Conservation (phyloP, 176 grass and related monocot species). For the Lolium perenne region DNA sequence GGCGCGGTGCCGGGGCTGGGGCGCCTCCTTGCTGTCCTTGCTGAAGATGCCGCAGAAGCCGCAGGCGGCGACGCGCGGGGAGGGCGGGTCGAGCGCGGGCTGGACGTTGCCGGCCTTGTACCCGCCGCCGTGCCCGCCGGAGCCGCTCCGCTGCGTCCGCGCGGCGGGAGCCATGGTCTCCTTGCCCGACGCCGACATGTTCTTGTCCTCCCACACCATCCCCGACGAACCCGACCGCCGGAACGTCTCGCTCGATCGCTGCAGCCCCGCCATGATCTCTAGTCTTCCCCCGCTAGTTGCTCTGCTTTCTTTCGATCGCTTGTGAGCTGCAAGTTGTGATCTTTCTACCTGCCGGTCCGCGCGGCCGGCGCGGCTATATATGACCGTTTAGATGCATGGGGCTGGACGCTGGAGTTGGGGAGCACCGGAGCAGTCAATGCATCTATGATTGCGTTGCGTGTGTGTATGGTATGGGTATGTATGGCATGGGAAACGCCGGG, state of each 20-base stretch:
- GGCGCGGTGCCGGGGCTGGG: not conserved
- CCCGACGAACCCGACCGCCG: too few species aligned
- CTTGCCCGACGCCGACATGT: constrained; percentile 39
- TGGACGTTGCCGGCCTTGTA: constrained; percentile 61
- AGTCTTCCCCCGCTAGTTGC: not conserved
- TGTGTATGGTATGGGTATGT: too few species aligned
- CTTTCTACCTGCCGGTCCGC: constrained; percentile 13
- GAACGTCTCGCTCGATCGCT: too few species aligned
- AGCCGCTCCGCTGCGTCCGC: constrained; percentile 40
- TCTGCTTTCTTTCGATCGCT: not conserved
- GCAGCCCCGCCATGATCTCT: not conserved
- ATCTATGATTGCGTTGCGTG: constrained; percentile 13
- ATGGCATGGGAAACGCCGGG: constrained; percentile 8
- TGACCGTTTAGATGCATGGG: not conserved
- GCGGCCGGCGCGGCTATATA: constrained; percentile 37
- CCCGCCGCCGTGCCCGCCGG: constrained; percentile 48
- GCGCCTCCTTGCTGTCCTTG: constrained; percentile 36
- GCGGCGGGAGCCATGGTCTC: constrained; percentile 1
- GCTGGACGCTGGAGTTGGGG: not conserved
- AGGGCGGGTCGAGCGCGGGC: constrained; percentile 77
- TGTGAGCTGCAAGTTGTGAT: not conserved
- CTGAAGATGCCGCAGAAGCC: constrained; percentile 79
- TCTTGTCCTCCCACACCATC: constrained; percentile 72
- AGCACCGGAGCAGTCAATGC: not conserved
- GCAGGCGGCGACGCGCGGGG: constrained; percentile 74